Percentiles rank a stretch among this genome's conserved stretches.
Evolutionary conservation across 2,329 filamentous ascomycete genomes (phyloP).

Genomic region (Botrytis porri): DNA sequence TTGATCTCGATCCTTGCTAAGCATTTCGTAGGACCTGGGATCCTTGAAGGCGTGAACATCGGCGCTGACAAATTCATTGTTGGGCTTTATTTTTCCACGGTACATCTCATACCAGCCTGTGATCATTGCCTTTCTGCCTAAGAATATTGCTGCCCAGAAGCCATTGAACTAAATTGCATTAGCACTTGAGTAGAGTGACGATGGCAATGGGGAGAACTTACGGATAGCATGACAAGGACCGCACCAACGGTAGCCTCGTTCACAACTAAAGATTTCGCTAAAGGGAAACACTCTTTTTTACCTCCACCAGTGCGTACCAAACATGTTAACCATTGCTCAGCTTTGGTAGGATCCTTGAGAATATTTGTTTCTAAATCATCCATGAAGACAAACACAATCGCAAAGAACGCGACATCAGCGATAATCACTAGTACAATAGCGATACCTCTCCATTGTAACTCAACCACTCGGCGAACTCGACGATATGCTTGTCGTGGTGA

Average conservation of each 20-base stretch:
- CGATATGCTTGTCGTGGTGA: conserved; percentile 85
- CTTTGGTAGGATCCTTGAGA: conserved; percentile 43
- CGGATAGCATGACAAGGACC: conserved; percentile 76
- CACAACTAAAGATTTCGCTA: conserved; percentile 63
- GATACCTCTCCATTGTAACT: conserved; percentile 92
- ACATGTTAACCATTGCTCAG: conserved; percentile 68
- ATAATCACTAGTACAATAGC: conserved; percentile 87
- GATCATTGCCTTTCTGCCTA: conserved; percentile 82
- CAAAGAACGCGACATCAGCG: conserved; percentile 89
- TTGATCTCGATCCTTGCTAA: conserved; percentile 45
- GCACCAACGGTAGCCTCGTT: conserved; percentile 75
- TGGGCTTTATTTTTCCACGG: conserved; percentile 46
- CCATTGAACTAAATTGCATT: conserved; percentile 63
- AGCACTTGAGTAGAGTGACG: not conserved
- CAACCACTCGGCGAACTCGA: conserved; percentile 79
- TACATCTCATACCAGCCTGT: conserved; percentile 74
- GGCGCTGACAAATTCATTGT: conserved; percentile 83
- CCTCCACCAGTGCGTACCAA: conserved; percentile 57
- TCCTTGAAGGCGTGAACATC: conserved; percentile 65
- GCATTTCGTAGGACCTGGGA: conserved; percentile 77
- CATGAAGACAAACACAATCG: conserved; percentile 84
- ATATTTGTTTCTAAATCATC: conserved; percentile 56
- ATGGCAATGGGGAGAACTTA: conserved; percentile 46
- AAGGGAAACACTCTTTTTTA: conserved; percentile 62
- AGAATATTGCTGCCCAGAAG: conserved; percentile 77